phyloP scores from a whole-genome alignment of 768 basidiomycete genomes.

The Dacryopinax spathularia region DNA sequence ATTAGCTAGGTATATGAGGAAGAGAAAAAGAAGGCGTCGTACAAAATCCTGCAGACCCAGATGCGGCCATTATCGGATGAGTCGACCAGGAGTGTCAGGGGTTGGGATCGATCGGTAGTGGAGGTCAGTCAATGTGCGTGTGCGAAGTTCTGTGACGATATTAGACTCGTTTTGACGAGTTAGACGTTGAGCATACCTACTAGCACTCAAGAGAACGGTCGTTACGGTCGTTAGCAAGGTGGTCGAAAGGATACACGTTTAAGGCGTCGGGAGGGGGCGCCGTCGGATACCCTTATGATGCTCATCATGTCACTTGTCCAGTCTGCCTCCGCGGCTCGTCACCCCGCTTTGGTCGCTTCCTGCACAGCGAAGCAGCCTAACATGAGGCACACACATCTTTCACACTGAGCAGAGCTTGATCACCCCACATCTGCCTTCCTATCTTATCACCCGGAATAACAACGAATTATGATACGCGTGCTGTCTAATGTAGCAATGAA shows the following conservation, averaged over 20 bases:
- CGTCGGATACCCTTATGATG: background rate
- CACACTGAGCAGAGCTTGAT: background rate
- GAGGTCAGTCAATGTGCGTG: background rate
- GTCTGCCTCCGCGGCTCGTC: background rate
- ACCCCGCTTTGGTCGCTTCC: background rate
- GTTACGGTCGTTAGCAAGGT: background rate
- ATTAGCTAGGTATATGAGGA: background rate
- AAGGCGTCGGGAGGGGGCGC: background rate
- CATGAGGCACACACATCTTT: background rate
- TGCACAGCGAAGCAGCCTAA: background rate
- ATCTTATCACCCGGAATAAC: background rate
- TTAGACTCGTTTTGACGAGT: background rate
- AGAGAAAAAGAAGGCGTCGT: background rate
- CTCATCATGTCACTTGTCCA: background rate
- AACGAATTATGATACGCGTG: background rate
- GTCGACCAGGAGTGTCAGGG: background rate
- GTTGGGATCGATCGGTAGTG: background rate
- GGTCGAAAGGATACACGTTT: background rate
- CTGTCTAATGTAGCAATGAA: constrained; percentile 1
- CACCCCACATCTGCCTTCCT: background rate
- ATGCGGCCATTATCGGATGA: background rate
- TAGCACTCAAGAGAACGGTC: background rate
- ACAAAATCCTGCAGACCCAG: background rate
- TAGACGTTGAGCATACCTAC: background rate
- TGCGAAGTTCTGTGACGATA: background rate